These are phyloP conservation scores for Fraxinus platypoda DNA, from an alignment of 305 asterid species.

Conservation along the genomic window DNA sequence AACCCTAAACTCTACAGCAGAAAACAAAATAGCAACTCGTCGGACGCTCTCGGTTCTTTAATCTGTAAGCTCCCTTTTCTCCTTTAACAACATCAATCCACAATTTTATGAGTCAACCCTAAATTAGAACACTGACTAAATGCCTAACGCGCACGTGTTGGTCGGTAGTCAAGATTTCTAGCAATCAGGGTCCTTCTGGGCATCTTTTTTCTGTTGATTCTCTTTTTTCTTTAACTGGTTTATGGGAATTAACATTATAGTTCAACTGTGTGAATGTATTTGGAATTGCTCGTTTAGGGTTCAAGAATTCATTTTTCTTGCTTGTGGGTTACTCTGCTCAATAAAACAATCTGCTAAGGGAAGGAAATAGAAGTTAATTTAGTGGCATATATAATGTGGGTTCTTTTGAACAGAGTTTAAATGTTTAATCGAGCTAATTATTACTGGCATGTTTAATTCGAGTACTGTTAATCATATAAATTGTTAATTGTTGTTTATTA, in stretches of 20 bases:
- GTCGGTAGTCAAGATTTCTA: neutral
- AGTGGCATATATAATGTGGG: neutral
- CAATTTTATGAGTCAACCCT: neutral
- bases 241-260: neutral
- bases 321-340: neutral
- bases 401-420: too few species aligned
- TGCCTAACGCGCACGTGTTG: neutral
- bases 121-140: neutral
- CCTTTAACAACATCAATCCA: neutral
- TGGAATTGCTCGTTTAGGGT: neutral
- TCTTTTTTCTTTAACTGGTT: neutral
- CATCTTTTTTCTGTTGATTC: neutral
- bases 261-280: neutral
- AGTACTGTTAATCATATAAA: neutral
- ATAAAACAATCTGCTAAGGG: neutral
- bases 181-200: neutral
- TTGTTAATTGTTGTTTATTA: neutral
- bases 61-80: neutral
- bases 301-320: neutral
- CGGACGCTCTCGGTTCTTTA: neutral
- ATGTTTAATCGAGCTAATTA: neutral
- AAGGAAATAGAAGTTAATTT: neutral
- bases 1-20: neutral
- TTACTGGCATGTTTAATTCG: neutral
- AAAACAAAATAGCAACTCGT: neutral